These are phyloP conservation scores for Saccharomyces hybrid DNA, from an alignment of 1,139 yeast species.

Conservation along the genomic window DNA sequence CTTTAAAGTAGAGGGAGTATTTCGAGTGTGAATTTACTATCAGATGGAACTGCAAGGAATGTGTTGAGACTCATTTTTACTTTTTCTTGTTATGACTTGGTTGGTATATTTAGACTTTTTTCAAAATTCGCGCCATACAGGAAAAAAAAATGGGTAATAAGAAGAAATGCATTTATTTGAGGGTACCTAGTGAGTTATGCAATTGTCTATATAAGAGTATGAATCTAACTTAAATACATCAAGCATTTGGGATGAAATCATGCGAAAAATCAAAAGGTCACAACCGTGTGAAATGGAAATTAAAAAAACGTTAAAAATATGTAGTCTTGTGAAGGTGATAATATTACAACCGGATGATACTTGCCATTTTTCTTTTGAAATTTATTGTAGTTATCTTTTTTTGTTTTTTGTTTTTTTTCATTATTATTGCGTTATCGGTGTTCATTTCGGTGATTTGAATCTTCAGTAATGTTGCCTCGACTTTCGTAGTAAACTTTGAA, in stretches of 20 bases:
- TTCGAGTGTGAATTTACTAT: not conserved
- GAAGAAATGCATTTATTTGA: not conserved
- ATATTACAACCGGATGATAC: not conserved
- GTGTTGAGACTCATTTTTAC: not conserved
- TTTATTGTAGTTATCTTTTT: not conserved
- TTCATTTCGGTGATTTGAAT: not conserved
- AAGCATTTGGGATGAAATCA: not conserved
- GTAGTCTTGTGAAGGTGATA: not conserved
- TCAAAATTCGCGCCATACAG: not conserved
- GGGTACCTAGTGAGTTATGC: not conserved
- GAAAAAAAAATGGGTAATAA: not conserved
- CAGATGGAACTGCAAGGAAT: not conserved
- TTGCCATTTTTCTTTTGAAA: not conserved
- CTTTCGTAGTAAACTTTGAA: not conserved
- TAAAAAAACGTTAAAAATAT: not conserved
- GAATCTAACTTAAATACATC: not conserved
- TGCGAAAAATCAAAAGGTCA: not conserved
- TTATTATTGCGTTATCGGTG: not conserved
- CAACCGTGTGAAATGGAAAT: not conserved
- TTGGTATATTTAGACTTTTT: not conserved
- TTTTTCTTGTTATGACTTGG: not conserved
- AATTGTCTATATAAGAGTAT: not conserved
- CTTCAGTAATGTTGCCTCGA: not conserved
- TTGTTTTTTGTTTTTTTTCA: not conserved
- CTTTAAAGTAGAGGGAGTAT: not conserved